Evolutionary conservation across 495 filamentous ascomycete species (phyloP), one percentile per base, ranked within the genome.

Genomic region (Neurospora hispaniola): DNA sequence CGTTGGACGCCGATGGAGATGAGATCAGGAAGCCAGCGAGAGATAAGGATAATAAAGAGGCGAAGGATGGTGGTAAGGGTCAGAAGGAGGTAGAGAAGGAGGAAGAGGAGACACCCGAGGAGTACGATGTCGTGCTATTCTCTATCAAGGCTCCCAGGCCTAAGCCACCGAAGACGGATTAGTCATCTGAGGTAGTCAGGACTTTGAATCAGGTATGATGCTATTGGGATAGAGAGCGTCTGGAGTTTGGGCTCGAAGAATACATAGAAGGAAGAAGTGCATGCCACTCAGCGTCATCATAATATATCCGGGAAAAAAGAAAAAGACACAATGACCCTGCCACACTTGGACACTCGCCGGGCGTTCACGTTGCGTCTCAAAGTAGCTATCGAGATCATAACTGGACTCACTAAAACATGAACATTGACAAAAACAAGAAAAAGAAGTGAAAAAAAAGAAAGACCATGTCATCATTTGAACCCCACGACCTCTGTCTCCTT

Each of bases 61-160:
- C 27, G 7, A 35, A 39, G 18, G 72, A 54, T 44, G 70, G 70
- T 14, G 70, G 27, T 27, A 48, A 48, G 38, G 16, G 6, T 1
- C 41, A 72, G 42, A 20, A 54, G 40, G 70, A 73, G 20, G 72
- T 4, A 0, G 39, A 70, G 71, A 70, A 70, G 54, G 73, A 69
- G 20, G 40, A 72, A 1, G 44, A 74, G 14, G 42, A 72, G 14
- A 66, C 41, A 48, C 9, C 39, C 1, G 72, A 59, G 2, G 70
- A 73, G 18, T 75, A 77, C 38, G 73, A 79, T 42, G 76, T 81
- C 4, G 77, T 80, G 68, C 69, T 75, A 59, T 75, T 81, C 69
- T 78, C 80, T 0, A 72, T 77, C 46, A 79, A 75, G 23, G 76
- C 72, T n/a, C 75, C 75, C 10, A 48, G 27, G 41, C 71, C 43